A percentile compares a stretch with the other conserved stretches of the same genome.
phyloP scores from a whole-genome alignment of 768 basidiomycete genomes.

The Lentinula aciculospora region DNA sequence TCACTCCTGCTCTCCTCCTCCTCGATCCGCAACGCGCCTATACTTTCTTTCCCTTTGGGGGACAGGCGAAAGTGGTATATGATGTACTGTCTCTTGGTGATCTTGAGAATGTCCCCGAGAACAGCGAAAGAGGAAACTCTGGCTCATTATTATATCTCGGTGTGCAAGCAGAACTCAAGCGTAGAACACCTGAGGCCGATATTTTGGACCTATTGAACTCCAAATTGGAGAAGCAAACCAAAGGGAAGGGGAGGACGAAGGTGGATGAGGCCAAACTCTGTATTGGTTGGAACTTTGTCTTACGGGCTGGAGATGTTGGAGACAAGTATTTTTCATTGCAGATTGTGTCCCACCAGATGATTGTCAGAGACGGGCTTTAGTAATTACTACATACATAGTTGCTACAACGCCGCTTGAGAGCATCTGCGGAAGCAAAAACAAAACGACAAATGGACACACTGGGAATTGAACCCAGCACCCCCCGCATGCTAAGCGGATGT shows the following conservation, averaged over 20 bases:
- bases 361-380: background rate
- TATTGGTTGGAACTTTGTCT: background rate
- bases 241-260: background rate
- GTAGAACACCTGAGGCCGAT: background rate
- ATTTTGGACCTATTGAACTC: background rate
- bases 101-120: background rate
- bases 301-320: background rate
- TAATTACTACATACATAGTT: background rate
- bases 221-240: background rate
- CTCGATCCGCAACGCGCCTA: background rate
- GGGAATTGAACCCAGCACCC: constrained; percentile 9
- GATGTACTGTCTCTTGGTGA: background rate
- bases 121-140: background rate
- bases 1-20: background rate
- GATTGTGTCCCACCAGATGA: background rate
- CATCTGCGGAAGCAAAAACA: background rate
- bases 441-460: constrained; percentile 12
- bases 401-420: no score
- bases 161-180: background rate
- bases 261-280: background rate
- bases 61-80: background rate
- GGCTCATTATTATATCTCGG: background rate
- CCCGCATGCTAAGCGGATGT: constrained; percentile 23
- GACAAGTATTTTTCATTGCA: background rate
- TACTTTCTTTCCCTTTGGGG: background rate